phyloP scores from a whole-genome alignment of 75 land plant species.

The Pinus albicaulis region DNA sequence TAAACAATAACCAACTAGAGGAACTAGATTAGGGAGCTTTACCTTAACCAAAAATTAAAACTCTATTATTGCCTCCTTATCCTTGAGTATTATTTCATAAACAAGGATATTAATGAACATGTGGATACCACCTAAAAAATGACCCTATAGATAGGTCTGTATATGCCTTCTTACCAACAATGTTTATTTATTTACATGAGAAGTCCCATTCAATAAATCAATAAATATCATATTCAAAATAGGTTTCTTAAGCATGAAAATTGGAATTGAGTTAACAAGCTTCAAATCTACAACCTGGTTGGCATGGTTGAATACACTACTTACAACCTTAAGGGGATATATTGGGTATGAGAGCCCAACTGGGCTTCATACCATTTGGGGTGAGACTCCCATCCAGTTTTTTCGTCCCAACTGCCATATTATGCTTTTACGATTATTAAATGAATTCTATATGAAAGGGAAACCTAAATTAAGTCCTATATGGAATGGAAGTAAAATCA shows the following conservation, averaged over 20 bases:
- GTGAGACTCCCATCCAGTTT: too few species aligned
- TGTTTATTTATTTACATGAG: constrained; percentile 57
- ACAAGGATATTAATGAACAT: constrained; percentile 71
- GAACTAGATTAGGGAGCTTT: constrained; percentile 83
- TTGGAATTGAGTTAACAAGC: constrained; percentile 53
- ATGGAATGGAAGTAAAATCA: too few species aligned
- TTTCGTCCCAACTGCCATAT: too few species aligned
- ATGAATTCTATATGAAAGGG: too few species aligned
- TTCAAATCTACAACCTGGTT: constrained; percentile 70
- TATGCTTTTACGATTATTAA: too few species aligned
- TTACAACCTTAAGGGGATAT: too few species aligned
- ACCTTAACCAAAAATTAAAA: constrained; percentile 64
- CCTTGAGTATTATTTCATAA: constrained; percentile 49
- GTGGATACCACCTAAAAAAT: constrained; percentile 67
- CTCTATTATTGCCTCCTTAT: constrained; percentile 61
- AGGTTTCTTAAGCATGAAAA: constrained; percentile 80
- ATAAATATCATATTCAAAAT: constrained; percentile 75
- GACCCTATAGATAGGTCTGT: constrained; percentile 32
- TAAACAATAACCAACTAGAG: constrained; percentile 77
- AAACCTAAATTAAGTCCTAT: too few species aligned
- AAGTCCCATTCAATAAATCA: constrained; percentile 67
- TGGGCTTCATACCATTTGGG: too few species aligned
- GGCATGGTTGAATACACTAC: too few species aligned
- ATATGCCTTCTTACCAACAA: constrained; percentile 51
- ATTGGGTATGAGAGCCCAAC: too few species aligned